Percentiles rank a stretch among this genome's conserved stretches.
phyloP scores from a whole-genome alignment of 2,329 filamentous ascomycete genomes.

The Pyrenochaeta sp. region DNA sequence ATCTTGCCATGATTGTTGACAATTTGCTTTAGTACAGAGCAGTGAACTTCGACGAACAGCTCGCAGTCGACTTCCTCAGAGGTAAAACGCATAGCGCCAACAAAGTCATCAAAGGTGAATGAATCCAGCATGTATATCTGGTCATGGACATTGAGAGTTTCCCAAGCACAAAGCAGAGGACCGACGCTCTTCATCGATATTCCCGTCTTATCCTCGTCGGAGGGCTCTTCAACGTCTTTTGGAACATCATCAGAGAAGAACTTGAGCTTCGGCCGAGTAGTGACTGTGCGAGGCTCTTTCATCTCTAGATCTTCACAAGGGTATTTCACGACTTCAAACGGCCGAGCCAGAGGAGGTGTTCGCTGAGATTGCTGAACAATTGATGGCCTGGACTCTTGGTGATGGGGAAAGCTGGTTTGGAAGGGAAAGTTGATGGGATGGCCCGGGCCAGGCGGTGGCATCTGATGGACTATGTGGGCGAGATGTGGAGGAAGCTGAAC shows the following conservation, averaged over 20 bases:
- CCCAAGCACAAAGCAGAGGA: conserved; percentile 87
- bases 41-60: conserved; percentile 89
- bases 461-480: conserved; percentile 24
- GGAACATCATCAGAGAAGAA: conserved; percentile 73
- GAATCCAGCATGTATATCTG: conserved; percentile 94
- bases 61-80: conserved; percentile 79
- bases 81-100: conserved; percentile 83
- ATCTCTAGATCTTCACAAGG: conserved; percentile 94
- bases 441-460: conserved; percentile 25
- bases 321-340: conserved; percentile 76
- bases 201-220: conserved; percentile 53
- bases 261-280: conserved; percentile 76
- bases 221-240: conserved; percentile 45
- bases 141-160: conserved; percentile 97
- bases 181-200: conserved; percentile 88
- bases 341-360: conserved; percentile 59
- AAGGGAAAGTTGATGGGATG: conserved; percentile 33
- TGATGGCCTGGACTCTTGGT: conserved; percentile 46
- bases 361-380: conserved; percentile 52
- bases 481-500: conserved; percentile 26
- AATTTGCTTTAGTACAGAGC: conserved; percentile 85
- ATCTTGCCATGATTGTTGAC: conserved; percentile 82
- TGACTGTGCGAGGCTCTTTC: conserved; percentile 67
- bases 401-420: conserved; percentile 53
- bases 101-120: conserved; percentile 96